Percentiles rank a stretch among this genome's conserved stretches.
phyloP scores from a whole-genome alignment of 1,284 basidiomycete genomes.

The Ceratobasidium sp. region DNA sequence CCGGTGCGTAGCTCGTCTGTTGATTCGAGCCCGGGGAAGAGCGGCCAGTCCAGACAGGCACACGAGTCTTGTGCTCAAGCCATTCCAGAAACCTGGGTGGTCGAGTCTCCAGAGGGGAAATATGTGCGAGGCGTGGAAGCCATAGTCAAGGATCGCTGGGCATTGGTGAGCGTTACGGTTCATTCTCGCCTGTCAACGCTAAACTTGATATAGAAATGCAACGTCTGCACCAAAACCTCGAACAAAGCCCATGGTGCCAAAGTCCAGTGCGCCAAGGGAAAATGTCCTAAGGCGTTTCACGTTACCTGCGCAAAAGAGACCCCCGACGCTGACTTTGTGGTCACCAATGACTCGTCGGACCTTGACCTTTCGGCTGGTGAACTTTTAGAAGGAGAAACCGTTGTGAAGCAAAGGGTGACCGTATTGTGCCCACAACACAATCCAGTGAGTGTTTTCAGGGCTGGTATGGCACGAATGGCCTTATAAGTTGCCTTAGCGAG shows the following conservation, averaged over 20 bases:
- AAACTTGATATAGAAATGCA: slow-evolving; percentile 74
- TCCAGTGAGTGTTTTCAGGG: slow-evolving; percentile 68
- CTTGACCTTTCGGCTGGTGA: slow-evolving; percentile 62
- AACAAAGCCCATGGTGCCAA: slow-evolving; percentile 84
- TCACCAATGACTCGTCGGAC: slow-evolving; percentile 68
- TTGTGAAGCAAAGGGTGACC: slow-evolving; percentile 72
- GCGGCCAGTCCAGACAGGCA: slow-evolving; percentile 61
- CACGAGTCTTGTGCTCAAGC: slow-evolving; percentile 79
- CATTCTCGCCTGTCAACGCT: background rate
- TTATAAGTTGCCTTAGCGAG: too few relatives aligned
- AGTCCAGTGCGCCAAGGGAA: slow-evolving; percentile 92
- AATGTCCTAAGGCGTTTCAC: slow-evolving; percentile 92
- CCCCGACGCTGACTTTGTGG: slow-evolving; percentile 64
- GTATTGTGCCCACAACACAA: slow-evolving; percentile 83
- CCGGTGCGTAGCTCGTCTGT: slow-evolving; percentile 73
- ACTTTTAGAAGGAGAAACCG: slow-evolving; percentile 47
- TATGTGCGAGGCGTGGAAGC: slow-evolving; percentile 82
- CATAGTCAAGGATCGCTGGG: slow-evolving; percentile 90
- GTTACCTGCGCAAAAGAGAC: slow-evolving; percentile 84
- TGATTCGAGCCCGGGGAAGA: slow-evolving; percentile 45
- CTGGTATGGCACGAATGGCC: too few relatives aligned
- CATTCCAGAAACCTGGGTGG: slow-evolving; percentile 87
- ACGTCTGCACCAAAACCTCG: slow-evolving; percentile 73
- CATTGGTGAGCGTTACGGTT: slow-evolving; percentile 64
- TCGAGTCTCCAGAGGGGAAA: slow-evolving; percentile 65